phyloP scores from a whole-genome alignment of 1,284 basidiomycete species.

The Schizopora paradoxa region DNA sequence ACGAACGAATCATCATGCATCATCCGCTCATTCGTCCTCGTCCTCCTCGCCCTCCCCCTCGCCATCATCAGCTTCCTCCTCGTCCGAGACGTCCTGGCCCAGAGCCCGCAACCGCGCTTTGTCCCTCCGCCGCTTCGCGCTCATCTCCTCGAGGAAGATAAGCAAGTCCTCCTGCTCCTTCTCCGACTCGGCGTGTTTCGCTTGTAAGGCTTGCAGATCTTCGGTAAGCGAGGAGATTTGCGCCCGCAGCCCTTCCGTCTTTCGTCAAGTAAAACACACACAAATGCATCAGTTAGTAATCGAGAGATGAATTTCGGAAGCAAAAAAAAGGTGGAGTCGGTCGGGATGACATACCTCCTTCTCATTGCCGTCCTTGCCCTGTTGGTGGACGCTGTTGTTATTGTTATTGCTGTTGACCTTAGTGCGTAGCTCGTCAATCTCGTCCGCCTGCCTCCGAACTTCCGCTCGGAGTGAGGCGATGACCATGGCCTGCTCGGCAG shows the following conservation, averaged over 20 bases:
- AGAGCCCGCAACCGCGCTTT: constrained; percentile 70
- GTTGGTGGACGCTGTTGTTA: too few relatives aligned
- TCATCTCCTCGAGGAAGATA: constrained; percentile 90
- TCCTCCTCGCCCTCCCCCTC: constrained; percentile 37
- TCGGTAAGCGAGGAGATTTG: constrained; percentile 38
- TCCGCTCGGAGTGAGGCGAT: constrained; percentile 78
- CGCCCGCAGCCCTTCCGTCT: constrained; percentile 18
- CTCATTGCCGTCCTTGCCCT: constrained; percentile 33
- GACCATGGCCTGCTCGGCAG: constrained; percentile 72
- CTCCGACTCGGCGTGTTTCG: constrained; percentile 72
- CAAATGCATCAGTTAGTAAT: constrained; percentile 1
- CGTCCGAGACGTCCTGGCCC: constrained; percentile 86
- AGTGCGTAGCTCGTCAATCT: constrained; percentile 61
- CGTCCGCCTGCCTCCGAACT: constrained; percentile 72
- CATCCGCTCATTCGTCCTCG: constrained; percentile 32
- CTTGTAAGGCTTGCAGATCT: constrained; percentile 51
- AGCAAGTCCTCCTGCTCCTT: constrained; percentile 95
- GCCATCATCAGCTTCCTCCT: constrained; percentile 78
- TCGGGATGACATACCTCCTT: constrained; percentile 26
- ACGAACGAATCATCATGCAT: too few relatives aligned
- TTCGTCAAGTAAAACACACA: constrained; percentile 4
- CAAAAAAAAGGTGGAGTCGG: too few relatives aligned
- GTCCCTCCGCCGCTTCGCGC: constrained; percentile 77
- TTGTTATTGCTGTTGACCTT: constrained; percentile 40
- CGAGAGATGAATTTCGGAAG: background rate